Evolutionary conservation across 805 yeast genomes (phyloP), one percentile per base, ranked within the genome.

Genomic region (Metschnikowia henanensis): DNA sequence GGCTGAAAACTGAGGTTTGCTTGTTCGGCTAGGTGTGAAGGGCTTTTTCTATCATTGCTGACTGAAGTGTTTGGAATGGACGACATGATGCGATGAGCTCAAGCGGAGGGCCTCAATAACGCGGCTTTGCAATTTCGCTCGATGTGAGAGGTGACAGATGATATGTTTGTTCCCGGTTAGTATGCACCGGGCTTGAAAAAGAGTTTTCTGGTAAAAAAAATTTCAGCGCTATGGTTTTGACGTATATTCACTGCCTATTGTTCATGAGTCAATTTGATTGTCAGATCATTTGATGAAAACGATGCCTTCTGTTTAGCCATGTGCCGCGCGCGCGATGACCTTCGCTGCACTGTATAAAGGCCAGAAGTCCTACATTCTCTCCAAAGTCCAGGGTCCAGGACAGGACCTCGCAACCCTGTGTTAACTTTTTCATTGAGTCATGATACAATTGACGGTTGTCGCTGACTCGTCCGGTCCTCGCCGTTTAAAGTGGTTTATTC

Each of bases 321-420:
- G 20, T 31, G 22, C 22, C 13, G 9, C 17, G 40, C 38, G 40
- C 45, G 45, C 45, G 45, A 41, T 41, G 45, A 41, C 35, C 21
- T 37, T 20, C 18, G 31, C 18, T 13, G 16, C 29, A 30, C 32
- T 30, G 29, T 23, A 29, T 30, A 18, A n/a, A 30, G 35, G 26
- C 30, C 20, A 16, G 21, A 35, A 23, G 20, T 25, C 30, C 21
- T 13, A 29, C 25, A 22, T 22, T 22, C n/a, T n/a, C n/a, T n/a
- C n/a, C n/a, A n/a, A n/a, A n/a, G n/a, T n/a, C n/a, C n/a, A n/a
- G n/a, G n/a, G n/a, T n/a, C n/a, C n/a, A n/a, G n/a, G n/a, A n/a
- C n/a, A n/a, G n/a, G n/a, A n/a, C n/a, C n/a, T n/a, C n/a, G n/a
- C n/a, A n/a, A n/a, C n/a, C n/a, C n/a, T n/a, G n/a, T n/a, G n/a